phyloP scores from a whole-genome alignment of 1,284 basidiomycete species.

The Pascua guehoae region DNA sequence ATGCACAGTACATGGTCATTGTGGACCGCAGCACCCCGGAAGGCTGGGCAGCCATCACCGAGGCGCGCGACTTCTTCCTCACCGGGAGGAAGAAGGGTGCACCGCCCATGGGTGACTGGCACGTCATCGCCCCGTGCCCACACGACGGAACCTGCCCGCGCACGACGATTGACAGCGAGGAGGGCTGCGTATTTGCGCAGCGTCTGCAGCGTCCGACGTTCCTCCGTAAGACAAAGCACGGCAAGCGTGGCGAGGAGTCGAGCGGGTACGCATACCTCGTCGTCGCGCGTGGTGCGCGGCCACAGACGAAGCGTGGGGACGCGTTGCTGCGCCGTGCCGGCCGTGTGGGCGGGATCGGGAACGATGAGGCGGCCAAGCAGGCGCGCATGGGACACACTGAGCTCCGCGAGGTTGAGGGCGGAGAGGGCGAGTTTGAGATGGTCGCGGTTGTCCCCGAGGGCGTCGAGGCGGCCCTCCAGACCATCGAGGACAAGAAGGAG shows the following conservation, averaged over 20 bases:
- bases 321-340: constrained; percentile 9
- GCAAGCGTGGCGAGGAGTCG: constrained; percentile 75
- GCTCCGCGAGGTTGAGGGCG: constrained; percentile 36
- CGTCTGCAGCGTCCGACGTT: constrained; percentile 80
- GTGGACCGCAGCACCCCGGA: constrained; percentile 76
- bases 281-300: constrained; percentile 73
- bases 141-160: constrained; percentile 83
- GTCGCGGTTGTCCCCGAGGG: constrained; percentile 6
- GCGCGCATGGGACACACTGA: constrained; percentile 21
- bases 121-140: constrained; percentile 65
- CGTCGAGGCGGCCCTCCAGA: not conserved
- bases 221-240: constrained; percentile 81
- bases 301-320: constrained; percentile 15
- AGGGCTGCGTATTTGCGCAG: constrained; percentile 79
- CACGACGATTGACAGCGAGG: constrained; percentile 47
- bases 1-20: constrained; percentile 60
- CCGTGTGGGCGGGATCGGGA: constrained; percentile 35
- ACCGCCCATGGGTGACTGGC: constrained; percentile 6
- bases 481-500: not conserved
- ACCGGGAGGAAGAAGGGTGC: constrained; percentile 20
- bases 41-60: constrained; percentile 78
- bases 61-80: constrained; percentile 75
- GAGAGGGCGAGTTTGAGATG: constrained; percentile 28
- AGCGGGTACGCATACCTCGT: constrained; percentile 87
- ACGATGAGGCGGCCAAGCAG: constrained; percentile 30